Percentiles rank a stretch among this genome's conserved stretches.
These are phyloP conservation scores for Hygrocybe punicea DNA, from an alignment of 768 basidiomycete genomes.

Conservation along the genomic window DNA sequence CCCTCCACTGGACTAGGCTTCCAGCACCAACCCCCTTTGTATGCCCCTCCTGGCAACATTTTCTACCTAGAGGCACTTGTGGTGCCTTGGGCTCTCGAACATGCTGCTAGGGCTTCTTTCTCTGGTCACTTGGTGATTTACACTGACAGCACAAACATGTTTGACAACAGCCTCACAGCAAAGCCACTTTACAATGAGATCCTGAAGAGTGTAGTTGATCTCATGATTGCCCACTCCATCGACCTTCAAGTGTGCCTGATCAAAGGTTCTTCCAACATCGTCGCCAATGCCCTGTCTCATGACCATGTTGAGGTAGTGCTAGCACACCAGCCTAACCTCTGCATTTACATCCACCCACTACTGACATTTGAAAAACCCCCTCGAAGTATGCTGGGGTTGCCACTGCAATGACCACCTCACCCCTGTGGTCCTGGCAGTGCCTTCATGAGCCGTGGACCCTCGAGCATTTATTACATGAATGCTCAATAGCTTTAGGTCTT, in stretches of 20 bases:
- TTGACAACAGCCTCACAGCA: constrained; percentile 13
- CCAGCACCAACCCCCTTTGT: constrained; percentile 6
- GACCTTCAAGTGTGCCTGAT: constrained; percentile 17
- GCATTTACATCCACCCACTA: constrained; percentile 5
- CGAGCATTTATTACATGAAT: constrained; percentile 29
- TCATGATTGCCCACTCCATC: constrained; percentile 7
- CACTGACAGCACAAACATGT: constrained; percentile 23
- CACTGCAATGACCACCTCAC: constrained; percentile 6
- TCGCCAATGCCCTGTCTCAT: constrained; percentile 19
- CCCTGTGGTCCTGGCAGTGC: constrained; percentile 28
- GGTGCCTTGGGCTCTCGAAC: constrained; percentile 14
- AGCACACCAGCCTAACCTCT: background rate
- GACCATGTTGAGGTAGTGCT: background rate
- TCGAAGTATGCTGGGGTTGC: constrained; percentile 19
- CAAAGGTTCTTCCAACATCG: constrained; percentile 9
- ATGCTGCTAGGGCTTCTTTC: background rate
- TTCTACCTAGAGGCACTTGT: constrained; percentile 27
- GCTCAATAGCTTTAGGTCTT: constrained; percentile 22
- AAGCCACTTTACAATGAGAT: constrained; percentile 18
- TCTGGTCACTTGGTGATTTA: constrained; percentile 15
- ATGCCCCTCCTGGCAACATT: constrained; percentile 9
- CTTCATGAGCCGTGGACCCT: constrained; percentile 27
- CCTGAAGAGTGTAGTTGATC: constrained; percentile 14
- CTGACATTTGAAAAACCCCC: constrained; percentile 15
- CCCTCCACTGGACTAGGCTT: no score